phyloP scores from a whole-genome alignment of 306 rosid genomes.

The Begonia masoniana region DNA sequence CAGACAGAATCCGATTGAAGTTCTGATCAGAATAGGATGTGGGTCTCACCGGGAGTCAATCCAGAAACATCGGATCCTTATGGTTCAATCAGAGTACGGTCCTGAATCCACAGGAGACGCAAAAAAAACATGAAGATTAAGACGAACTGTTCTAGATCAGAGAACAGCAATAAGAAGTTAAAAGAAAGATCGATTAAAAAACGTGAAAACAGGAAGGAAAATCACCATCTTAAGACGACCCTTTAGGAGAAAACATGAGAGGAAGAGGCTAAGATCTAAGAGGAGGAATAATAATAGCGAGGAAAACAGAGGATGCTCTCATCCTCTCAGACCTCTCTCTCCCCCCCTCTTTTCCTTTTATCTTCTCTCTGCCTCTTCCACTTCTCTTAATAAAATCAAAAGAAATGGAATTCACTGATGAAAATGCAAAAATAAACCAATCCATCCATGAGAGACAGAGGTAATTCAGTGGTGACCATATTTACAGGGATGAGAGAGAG shows the following conservation, averaged over 20 bases:
- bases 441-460: conserved; percentile 28
- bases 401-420: conserved; percentile 55
- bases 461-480: conserved; percentile 76
- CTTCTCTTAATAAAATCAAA: conserved; percentile 56
- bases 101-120: conserved; percentile 21
- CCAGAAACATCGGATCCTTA: conserved; percentile 54
- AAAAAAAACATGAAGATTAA: conserved; percentile 9
- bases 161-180: conserved; percentile 11
- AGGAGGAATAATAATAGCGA: conserved; percentile 26
- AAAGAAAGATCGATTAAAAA: conserved; percentile 13
- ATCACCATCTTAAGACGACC: conserved; percentile 44
- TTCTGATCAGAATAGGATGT: conserved; percentile 42
- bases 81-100: conserved; percentile 30
- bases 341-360: conserved; percentile 26
- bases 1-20: conserved; percentile 43
- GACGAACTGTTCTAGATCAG: conserved; percentile 28
- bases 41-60: conserved; percentile 38
- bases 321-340: conserved; percentile 24
- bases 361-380: conserved; percentile 57
- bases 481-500: conserved; percentile 51
- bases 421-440: conserved; percentile 25
- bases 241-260: conserved; percentile 25
- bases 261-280: conserved; percentile 41
- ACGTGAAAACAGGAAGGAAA: conserved; percentile 17
- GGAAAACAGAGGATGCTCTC: conserved; percentile 80